phyloP scores from a whole-genome alignment of 805 yeast species.

The Candida morakotiae region DNA sequence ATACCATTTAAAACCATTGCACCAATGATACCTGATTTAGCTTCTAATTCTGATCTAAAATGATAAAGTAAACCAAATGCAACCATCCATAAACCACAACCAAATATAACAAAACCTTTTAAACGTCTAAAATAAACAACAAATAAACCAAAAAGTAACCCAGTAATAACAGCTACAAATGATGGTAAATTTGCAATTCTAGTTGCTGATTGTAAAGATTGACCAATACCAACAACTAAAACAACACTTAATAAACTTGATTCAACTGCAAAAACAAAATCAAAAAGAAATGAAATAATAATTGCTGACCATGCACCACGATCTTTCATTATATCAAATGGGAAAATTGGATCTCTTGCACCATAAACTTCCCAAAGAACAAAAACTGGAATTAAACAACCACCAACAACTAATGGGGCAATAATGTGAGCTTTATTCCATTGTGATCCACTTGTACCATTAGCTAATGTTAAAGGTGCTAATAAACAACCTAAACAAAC shows the following conservation, averaged over 20 bases:
- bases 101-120: conserved; percentile 58
- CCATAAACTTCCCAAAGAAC: conserved; percentile 53
- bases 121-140: conserved; percentile 47
- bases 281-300: conserved; percentile 51
- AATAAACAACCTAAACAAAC: conserved; percentile 60
- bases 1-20: conserved; percentile 62
- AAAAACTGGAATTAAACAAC: conserved; percentile 55
- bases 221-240: conserved; percentile 58
- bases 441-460: conserved; percentile 43
- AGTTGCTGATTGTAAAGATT: conserved; percentile 58
- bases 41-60: conserved; percentile 47
- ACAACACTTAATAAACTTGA: conserved; percentile 67
- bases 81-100: conserved; percentile 53
- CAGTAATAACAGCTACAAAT: conserved; percentile 60
- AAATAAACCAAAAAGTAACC: conserved; percentile 54
- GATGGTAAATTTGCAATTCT: conserved; percentile 61
- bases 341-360: conserved; percentile 62
- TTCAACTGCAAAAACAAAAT: conserved; percentile 66
- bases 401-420: conserved; percentile 68
- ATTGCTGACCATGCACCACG: conserved; percentile 76
- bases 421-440: conserved; percentile 64
- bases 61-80: conserved; percentile 57
- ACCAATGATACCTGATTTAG: conserved; percentile 55
- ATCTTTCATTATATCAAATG: conserved; percentile 55
- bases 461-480: conserved; percentile 74